Conservation (phyloP, 257 asterid genomes). For the Henckelia pumila region DNA sequence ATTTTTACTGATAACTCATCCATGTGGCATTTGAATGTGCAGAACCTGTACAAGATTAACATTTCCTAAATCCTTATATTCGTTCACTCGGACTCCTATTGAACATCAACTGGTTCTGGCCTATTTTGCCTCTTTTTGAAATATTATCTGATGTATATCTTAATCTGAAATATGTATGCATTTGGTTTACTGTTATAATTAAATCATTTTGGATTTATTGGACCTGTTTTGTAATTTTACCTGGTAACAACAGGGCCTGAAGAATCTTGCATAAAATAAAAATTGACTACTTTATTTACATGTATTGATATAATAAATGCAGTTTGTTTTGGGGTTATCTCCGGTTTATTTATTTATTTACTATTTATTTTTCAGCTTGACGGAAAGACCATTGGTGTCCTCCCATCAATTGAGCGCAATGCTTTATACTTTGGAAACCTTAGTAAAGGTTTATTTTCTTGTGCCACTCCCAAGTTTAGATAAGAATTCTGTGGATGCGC, state of each 20-base stretch:
- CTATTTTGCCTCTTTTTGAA: neutral
- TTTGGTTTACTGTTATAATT: neutral
- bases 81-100: neutral
- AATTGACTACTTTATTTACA: neutral
- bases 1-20: neutral
- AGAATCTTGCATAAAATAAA: neutral
- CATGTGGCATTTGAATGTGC: slow-evolving; percentile 5
- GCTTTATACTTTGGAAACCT: slow-evolving; percentile 79
- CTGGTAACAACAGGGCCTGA: neutral
- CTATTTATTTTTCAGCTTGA: slow-evolving; percentile 52
- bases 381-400: slow-evolving; percentile 85
- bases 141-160: neutral
- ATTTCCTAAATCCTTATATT: neutral
- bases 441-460: slow-evolving; percentile 66
- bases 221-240: neutral
- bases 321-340: slow-evolving; percentile 4
- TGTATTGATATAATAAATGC: neutral
- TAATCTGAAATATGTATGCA: neutral
- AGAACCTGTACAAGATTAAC: neutral
- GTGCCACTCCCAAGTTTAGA: slow-evolving; percentile 10
- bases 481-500: slow-evolving; percentile 2
- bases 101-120: neutral
- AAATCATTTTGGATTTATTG: neutral
- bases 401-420: slow-evolving; percentile 72
- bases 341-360: neutral